Percentiles rank a stretch among this genome's conserved stretches.
Evolutionary conservation across 2,329 filamentous ascomycete species (phyloP).

Genomic region (Lasiodiplodia citricola): DNA sequence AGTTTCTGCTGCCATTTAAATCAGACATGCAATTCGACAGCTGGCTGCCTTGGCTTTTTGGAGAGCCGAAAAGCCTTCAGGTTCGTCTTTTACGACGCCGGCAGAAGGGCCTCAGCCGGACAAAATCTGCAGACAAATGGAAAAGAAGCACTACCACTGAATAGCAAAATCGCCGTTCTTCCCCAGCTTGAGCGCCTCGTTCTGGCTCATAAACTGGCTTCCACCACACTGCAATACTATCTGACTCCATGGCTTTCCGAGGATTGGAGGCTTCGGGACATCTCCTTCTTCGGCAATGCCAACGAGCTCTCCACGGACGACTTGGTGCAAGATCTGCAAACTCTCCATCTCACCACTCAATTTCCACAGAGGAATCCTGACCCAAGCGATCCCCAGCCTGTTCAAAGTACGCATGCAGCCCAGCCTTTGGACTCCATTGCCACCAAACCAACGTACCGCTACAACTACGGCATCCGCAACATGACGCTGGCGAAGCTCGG

Average conservation of each 20-base stretch:
- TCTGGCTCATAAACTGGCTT: slow-evolving; percentile 32
- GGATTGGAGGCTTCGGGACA: slow-evolving; percentile 31
- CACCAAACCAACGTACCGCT: not conserved
- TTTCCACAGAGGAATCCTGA: not conserved
- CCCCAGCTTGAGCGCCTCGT: slow-evolving; percentile 30
- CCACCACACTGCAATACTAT: slow-evolving; percentile 33
- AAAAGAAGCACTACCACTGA: not conserved
- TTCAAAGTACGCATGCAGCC: not conserved
- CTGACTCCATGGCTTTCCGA: slow-evolving; percentile 34
- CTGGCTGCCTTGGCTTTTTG: slow-evolving; percentile 32
- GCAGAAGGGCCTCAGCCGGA: not conserved
- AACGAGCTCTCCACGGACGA: slow-evolving; percentile 7
- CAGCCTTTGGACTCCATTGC: not conserved
- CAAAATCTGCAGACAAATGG: not conserved
- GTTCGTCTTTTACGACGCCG: slow-evolving; percentile 34
- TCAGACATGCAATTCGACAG: slow-evolving; percentile 25
- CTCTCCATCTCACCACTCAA: slow-evolving; percentile 31
- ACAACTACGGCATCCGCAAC: slow-evolving; percentile 35
- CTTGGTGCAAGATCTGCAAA: slow-evolving; percentile 27
- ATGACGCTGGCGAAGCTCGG: slow-evolving; percentile 35
- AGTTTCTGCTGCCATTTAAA: slow-evolving; percentile 35
- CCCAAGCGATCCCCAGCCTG: not conserved
- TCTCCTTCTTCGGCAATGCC: slow-evolving; percentile 31
- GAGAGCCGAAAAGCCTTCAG: slow-evolving; percentile 32
- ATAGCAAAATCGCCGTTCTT: slow-evolving; percentile 24